Percentiles rank a stretch among this genome's conserved stretches.
phyloP scores from a whole-genome alignment of 345 rosid genomes.

The Citrus mangshanensis region DNA sequence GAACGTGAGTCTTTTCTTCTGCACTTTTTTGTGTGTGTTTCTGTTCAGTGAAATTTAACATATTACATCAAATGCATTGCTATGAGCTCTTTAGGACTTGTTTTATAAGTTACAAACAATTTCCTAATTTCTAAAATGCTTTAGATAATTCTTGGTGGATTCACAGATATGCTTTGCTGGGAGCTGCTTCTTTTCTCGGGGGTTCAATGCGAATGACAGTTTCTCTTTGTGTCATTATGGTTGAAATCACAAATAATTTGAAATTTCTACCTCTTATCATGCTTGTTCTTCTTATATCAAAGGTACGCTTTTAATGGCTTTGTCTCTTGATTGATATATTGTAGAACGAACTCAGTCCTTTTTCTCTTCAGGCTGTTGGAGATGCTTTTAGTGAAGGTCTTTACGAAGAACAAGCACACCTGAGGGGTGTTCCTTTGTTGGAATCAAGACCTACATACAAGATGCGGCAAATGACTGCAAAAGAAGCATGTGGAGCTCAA shows the following conservation, averaged over 20 bases:
- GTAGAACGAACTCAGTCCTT: constrained; percentile 1
- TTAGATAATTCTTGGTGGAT: constrained; percentile 16
- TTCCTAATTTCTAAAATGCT: constrained; percentile 12
- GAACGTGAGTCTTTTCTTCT: constrained; percentile 66
- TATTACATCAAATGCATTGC: not conserved
- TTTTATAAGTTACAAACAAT: not conserved
- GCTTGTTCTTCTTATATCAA: constrained; percentile 98
- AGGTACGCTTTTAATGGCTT: constrained; percentile 45
- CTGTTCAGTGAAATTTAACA: not conserved
- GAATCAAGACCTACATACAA: constrained; percentile 86
- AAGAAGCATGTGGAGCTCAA: constrained; percentile 79
- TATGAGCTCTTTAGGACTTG: not conserved
- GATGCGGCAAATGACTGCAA: constrained; percentile 77
- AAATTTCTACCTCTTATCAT: constrained; percentile 90
- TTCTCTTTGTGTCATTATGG: constrained; percentile 94
- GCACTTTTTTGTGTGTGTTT: not conserved
- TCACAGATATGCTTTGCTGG: constrained; percentile 85
- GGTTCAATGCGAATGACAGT: constrained; percentile 99
- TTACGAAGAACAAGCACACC: constrained; percentile 81
- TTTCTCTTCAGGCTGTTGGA: constrained; percentile 78
- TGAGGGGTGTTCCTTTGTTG: constrained; percentile 81
- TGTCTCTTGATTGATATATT: constrained; percentile 10
- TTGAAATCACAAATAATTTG: constrained; percentile 94
- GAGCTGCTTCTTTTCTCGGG: constrained; percentile 99
- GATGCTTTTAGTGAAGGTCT: constrained; percentile 97